A percentile compares a stretch with the other conserved stretches of the same genome.
phyloP scores from a whole-genome alignment of 306 rosid species.

The Parietaria judaica region DNA sequence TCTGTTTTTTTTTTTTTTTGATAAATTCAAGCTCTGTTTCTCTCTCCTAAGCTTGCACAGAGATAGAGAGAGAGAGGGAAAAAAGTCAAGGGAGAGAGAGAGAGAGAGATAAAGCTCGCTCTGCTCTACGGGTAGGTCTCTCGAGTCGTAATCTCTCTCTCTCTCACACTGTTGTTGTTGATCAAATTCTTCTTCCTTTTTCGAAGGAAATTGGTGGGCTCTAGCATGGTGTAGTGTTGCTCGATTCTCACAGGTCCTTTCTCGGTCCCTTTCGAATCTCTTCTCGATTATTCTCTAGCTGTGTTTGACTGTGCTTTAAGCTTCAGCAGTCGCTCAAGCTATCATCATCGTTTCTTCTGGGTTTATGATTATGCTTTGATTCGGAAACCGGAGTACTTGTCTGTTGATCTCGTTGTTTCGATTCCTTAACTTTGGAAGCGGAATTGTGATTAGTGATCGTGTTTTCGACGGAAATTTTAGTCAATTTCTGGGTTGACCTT shows the following conservation, averaged over 20 bases:
- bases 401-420: slow-evolving; percentile 10
- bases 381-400: background rate
- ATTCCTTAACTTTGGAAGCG: background rate
- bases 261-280: background rate
- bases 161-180: slow-evolving; percentile 16
- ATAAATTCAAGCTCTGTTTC: slow-evolving; percentile 3
- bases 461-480: slow-evolving; percentile 5
- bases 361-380: slow-evolving; percentile 3
- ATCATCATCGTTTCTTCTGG: slow-evolving; percentile 18
- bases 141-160: background rate
- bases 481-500: slow-evolving; percentile 53
- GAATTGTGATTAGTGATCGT: slow-evolving; percentile 14
- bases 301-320: slow-evolving; percentile 9
- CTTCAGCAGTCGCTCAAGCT: slow-evolving; percentile 10
- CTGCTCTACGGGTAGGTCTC: slow-evolving; percentile 34
- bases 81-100: background rate
- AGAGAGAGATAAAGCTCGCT: slow-evolving; percentile 24
- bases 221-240: too few species aligned
- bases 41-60: background rate
- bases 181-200: background rate
- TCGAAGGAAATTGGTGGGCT: background rate
- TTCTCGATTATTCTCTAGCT: background rate
- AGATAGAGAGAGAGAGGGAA: slow-evolving; percentile 1
- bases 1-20: too few species aligned
- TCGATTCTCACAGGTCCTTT: background rate